These are phyloP conservation scores for Candida tunisiensis DNA, from an alignment of 1,139 yeast genomes.

Conservation along the genomic window DNA sequence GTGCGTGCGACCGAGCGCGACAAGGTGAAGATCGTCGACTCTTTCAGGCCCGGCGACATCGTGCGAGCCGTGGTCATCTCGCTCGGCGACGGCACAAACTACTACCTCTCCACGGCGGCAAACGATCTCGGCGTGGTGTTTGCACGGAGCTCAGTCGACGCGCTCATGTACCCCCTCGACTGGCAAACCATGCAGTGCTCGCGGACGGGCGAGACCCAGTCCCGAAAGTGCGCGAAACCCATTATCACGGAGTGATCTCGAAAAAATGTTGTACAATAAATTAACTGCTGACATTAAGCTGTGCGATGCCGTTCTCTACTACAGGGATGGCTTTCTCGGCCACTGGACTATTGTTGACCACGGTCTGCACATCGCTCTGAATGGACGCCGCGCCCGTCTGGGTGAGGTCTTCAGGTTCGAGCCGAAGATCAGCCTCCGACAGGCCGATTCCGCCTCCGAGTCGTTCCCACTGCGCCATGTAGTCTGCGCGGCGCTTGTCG, in stretches of 20 bases:
- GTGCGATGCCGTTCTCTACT: neutral
- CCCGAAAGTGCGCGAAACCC: constrained; percentile 89
- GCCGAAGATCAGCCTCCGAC: constrained; percentile 63
- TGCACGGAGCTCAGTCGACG: constrained; percentile 56
- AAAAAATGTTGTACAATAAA: too few species aligned
- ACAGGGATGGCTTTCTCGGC: neutral
- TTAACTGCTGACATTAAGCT: too few species aligned
- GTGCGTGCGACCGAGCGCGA: constrained; percentile 86
- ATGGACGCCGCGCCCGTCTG: neutral
- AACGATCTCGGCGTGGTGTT: constrained; percentile 90
- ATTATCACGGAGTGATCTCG: too few species aligned
- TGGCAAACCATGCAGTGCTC: constrained; percentile 92
- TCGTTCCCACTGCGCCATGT: constrained; percentile 42
- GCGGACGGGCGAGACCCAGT: constrained; percentile 55
- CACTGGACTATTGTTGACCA: neutral
- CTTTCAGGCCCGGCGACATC: constrained; percentile 86
- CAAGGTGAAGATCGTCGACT: constrained; percentile 58
- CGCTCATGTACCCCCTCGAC: constrained; percentile 75
- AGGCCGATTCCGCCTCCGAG: constrained; percentile 64
- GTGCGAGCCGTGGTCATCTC: constrained; percentile 64
- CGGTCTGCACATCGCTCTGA: too few species aligned
- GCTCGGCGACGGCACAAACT: constrained; percentile 85
- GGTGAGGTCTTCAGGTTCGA: neutral
- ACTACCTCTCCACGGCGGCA: constrained; percentile 75
- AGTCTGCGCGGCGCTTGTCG: constrained; percentile 33